Conservation (phyloP, 768 basidiomycete genomes). For the Chiua virens region DNA sequence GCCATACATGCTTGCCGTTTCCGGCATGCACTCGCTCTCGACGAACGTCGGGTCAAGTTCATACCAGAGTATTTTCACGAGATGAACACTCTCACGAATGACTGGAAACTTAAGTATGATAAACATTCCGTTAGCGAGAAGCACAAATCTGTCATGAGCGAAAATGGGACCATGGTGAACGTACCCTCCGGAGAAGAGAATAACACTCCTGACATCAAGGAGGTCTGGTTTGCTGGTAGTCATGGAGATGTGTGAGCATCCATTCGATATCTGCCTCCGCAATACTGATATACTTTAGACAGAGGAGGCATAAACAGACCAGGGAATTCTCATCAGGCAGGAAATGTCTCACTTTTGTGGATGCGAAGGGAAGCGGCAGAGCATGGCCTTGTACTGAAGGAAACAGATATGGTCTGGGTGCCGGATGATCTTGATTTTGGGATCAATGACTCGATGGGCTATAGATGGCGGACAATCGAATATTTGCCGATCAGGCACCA, state of each 20-base stretch:
- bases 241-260: slow-evolving; percentile 36
- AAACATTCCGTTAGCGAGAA: not conserved
- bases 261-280: not conserved
- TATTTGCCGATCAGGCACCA: slow-evolving; percentile 26
- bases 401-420: no score
- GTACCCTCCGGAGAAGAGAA: not conserved
- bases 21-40: slow-evolving; percentile 65
- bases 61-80: slow-evolving; percentile 41
- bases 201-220: slow-evolving; percentile 38
- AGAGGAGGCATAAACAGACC: slow-evolving; percentile 26
- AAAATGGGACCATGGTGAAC: slow-evolving; percentile 18
- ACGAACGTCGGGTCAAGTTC: slow-evolving; percentile 62
- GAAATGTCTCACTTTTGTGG: slow-evolving; percentile 32
- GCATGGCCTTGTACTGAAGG: slow-evolving; percentile 25
- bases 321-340: no score
- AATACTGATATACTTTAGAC: not conserved
- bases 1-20: slow-evolving; percentile 57
- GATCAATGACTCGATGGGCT: slow-evolving; percentile 19
- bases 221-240: slow-evolving; percentile 66
- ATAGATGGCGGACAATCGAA: slow-evolving; percentile 16
- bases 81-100: slow-evolving; percentile 21
- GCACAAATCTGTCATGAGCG: not conserved
- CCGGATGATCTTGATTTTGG: slow-evolving; percentile 25
- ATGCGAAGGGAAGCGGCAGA: slow-evolving; percentile 33
- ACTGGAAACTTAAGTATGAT: slow-evolving; percentile 9